Evolutionary conservation across 2,329 filamentous ascomycete species (phyloP).

Genomic region (Ciborinia camelliae): DNA sequence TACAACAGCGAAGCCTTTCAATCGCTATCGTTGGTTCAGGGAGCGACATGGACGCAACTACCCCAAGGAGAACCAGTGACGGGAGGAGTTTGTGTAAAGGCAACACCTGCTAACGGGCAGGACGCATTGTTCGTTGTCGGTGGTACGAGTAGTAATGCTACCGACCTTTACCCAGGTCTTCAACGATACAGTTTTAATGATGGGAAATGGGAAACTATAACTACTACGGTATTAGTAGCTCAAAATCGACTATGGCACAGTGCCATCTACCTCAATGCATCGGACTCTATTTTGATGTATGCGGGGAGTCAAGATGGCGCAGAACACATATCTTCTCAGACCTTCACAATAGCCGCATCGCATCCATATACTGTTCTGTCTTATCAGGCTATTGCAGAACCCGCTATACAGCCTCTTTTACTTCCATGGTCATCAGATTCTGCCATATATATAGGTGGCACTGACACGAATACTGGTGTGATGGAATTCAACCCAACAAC

Average conservation of each 20-base stretch:
- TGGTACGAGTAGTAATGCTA: slow-evolving; percentile 52
- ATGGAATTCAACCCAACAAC: slow-evolving; percentile 64
- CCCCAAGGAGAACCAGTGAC: slow-evolving; percentile 65
- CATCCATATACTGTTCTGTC: slow-evolving; percentile 62
- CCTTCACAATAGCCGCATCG: slow-evolving; percentile 67
- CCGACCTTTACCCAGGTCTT: slow-evolving; percentile 63
- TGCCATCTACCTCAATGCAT: slow-evolving; percentile 67
- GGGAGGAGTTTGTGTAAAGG: slow-evolving; percentile 74
- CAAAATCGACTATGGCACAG: slow-evolving; percentile 71
- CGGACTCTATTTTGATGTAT: slow-evolving; percentile 74
- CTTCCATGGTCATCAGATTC: slow-evolving; percentile 69
- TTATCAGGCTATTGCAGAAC: slow-evolving; percentile 56
- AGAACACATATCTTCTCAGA: slow-evolving; percentile 61
- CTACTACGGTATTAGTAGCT: slow-evolving; percentile 39
- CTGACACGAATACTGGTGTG: slow-evolving; percentile 61
- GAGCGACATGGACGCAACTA: slow-evolving; percentile 68
- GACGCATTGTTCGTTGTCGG: slow-evolving; percentile 74
- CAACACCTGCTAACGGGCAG: slow-evolving; percentile 53
- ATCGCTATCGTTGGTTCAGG: slow-evolving; percentile 64
- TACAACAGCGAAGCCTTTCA: slow-evolving; percentile 75
- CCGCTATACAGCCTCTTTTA: slow-evolving; percentile 66
- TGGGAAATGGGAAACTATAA: slow-evolving; percentile 56
- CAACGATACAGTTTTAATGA: slow-evolving; percentile 62
- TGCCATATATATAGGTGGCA: slow-evolving; percentile 73
- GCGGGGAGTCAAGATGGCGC: slow-evolving; percentile 66